Percentiles rank a stretch among this genome's conserved stretches.
Evolutionary conservation across 129 eudicot genomes (phyloP).

Genomic region (Flaveria trinervia): DNA sequence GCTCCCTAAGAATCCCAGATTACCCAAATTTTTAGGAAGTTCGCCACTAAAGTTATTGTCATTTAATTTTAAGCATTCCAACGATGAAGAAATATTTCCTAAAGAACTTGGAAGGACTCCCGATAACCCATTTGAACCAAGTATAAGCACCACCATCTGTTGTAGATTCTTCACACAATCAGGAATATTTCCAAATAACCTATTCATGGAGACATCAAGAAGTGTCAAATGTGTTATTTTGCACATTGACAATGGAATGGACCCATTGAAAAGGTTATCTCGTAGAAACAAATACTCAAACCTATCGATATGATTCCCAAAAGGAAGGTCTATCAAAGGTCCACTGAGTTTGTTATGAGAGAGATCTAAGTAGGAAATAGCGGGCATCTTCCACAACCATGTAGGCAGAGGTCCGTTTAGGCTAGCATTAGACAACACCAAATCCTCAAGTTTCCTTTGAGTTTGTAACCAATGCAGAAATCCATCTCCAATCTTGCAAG

Average conservation of each 20-base stretch:
- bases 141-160: not conserved
- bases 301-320: too few species aligned
- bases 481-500: slow-evolving; percentile 11
- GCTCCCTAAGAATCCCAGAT: not conserved
- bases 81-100: not conserved
- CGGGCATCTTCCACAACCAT: slow-evolving; percentile 17
- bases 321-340: not conserved
- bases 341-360: slow-evolving; percentile 22
- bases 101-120: slow-evolving; percentile 11
- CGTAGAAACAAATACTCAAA: not conserved
- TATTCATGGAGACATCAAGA: not conserved
- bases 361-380: not conserved
- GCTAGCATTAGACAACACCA: slow-evolving; percentile 21
- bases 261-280: not conserved
- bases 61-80: not conserved
- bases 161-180: not conserved
- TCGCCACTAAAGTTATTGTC: not conserved
- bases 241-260: not conserved
- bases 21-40: slow-evolving; percentile 17
- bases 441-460: not conserved
- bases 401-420: slow-evolving; percentile 19
- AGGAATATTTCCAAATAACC: not conserved
- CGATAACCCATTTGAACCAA: not conserved
- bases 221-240: not conserved
- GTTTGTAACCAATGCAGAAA: slow-evolving; percentile 36